Percentiles rank a stretch among this genome's conserved stretches.
Conservation (phyloP, 495 filamentous ascomycete genomes). For the Aspergillus indologenus region DNA sequence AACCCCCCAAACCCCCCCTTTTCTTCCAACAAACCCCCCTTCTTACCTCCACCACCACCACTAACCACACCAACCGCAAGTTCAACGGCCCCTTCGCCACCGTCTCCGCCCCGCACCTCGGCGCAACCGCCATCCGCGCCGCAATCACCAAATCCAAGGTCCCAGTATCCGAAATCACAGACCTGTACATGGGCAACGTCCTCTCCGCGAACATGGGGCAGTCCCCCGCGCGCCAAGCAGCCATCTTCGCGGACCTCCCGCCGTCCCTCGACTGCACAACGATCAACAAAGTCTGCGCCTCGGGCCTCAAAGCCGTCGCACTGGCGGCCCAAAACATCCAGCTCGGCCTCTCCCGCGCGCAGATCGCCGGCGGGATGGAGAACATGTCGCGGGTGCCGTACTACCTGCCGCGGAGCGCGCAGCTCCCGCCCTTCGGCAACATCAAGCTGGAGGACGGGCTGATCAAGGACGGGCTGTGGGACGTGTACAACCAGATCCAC, state of each 20-base stretch:
- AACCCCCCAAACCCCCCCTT: background rate
- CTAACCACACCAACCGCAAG: conserved; percentile 48
- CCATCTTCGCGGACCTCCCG: conserved; percentile 81
- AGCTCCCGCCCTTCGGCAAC: conserved; percentile 78
- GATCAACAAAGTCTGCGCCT: conserved; percentile 97
- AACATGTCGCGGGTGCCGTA: conserved; percentile 94
- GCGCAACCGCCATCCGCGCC: conserved; percentile 82
- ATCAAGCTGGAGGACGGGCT: conserved; percentile 85
- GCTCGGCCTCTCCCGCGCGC: conserved; percentile 78
- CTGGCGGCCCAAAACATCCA: conserved; percentile 93
- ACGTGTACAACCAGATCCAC: conserved; percentile 94
- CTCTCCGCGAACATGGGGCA: conserved; percentile 81
- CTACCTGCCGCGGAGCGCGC: conserved; percentile 74
- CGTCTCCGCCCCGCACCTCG: conserved; percentile 80
- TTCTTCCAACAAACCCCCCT: no score
- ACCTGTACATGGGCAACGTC: conserved; percentile 99
- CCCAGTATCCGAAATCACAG: conserved; percentile 70
- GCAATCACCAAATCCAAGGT: conserved; percentile 80
- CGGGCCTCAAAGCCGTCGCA: conserved; percentile 85
- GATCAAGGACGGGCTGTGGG: conserved; percentile 93
- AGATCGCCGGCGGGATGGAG: conserved; percentile 94
- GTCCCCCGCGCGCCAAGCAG: conserved; percentile 86
- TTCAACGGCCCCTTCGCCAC: conserved; percentile 88
- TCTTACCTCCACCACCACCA: no score
- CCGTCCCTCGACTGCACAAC: conserved; percentile 77